A percentile compares a stretch with the other conserved stretches of the same genome.
phyloP scores from a whole-genome alignment of 2,329 filamentous ascomycete genomes.

The Neofusicoccum sp. region DNA sequence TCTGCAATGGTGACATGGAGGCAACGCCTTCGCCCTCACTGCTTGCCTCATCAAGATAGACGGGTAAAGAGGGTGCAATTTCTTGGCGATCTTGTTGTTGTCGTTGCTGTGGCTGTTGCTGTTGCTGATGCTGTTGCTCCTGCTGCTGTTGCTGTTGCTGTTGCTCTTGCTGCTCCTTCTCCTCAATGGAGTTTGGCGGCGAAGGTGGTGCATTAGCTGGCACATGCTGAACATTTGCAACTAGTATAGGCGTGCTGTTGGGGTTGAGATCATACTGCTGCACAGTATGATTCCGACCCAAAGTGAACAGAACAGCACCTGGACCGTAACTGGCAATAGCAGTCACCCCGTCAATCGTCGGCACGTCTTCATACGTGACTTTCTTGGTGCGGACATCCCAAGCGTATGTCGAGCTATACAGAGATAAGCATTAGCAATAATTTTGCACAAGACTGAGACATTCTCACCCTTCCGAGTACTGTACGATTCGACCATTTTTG shows the following conservation, averaged over 20 bases:
- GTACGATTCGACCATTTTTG: constrained; percentile 94
- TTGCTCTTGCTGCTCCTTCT: constrained; percentile 56
- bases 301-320: constrained; percentile 87
- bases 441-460: constrained; percentile 16
- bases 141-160: constrained; percentile 35
- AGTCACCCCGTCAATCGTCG: constrained; percentile 77
- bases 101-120: constrained; percentile 33
- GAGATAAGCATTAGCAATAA: constrained; percentile 28
- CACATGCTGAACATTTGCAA: constrained; percentile 84
- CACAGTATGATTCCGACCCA: constrained; percentile 83
- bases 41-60: constrained; percentile 60
- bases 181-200: constrained; percentile 78
- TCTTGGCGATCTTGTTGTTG: constrained; percentile 30
- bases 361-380: constrained; percentile 85
- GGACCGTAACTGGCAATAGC: constrained; percentile 88
- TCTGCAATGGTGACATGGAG: constrained; percentile 69
- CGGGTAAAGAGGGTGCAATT: constrained; percentile 36
- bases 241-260: constrained; percentile 65
- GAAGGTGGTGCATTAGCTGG: constrained; percentile 78
- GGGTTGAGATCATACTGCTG: constrained; percentile 96
- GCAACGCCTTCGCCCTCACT: constrained; percentile 64
- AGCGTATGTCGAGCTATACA: constrained; percentile 22
- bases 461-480: constrained; percentile 85
- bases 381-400: constrained; percentile 99
- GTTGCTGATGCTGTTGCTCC: constrained; percentile 48